Conservation (phyloP, 805 yeast genomes). For the Ogataea glucozyma region DNA sequence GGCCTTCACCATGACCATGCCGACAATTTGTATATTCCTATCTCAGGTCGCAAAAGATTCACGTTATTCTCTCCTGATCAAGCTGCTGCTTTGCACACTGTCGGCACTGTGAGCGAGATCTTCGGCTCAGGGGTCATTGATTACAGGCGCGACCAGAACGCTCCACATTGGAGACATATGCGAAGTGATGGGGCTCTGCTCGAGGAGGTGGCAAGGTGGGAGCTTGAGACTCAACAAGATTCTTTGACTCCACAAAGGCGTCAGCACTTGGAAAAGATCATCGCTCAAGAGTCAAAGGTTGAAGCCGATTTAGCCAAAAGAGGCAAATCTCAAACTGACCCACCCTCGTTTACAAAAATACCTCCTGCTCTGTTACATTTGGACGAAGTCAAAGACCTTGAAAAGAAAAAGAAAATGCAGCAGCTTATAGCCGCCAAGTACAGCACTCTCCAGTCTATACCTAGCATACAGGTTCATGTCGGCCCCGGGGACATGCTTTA, state of each 20-base stretch:
- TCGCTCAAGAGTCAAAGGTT: conserved; percentile 34
- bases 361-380: conserved; percentile 66
- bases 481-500: conserved; percentile 67
- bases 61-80: conserved; percentile 66
- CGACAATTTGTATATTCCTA: conserved; percentile 66
- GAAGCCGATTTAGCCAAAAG: conserved; percentile 16
- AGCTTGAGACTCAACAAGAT: conserved; percentile 25
- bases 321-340: conserved; percentile 41
- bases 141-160: conserved; percentile 51
- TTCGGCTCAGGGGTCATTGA: conserved; percentile 69
- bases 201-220: conserved; percentile 50
- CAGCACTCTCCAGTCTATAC: conserved; percentile 48
- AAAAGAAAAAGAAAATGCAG: conserved; percentile 31
- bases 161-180: conserved; percentile 64
- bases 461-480: conserved; percentile 47
- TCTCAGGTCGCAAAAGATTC: conserved; percentile 63
- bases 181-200: conserved; percentile 63
- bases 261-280: conserved; percentile 24
- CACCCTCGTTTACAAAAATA: conserved; percentile 66
- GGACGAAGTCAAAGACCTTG: conserved; percentile 46
- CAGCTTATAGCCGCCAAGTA: conserved; percentile 42
- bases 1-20: conserved; percentile 84
- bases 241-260: conserved; percentile 29
- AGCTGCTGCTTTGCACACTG: conserved; percentile 58
- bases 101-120: conserved; percentile 57